Percentiles rank a stretch among this genome's conserved stretches.
phyloP scores from a whole-genome alignment of 2,329 filamentous ascomycete species.

The Epichloe aotearoae region DNA sequence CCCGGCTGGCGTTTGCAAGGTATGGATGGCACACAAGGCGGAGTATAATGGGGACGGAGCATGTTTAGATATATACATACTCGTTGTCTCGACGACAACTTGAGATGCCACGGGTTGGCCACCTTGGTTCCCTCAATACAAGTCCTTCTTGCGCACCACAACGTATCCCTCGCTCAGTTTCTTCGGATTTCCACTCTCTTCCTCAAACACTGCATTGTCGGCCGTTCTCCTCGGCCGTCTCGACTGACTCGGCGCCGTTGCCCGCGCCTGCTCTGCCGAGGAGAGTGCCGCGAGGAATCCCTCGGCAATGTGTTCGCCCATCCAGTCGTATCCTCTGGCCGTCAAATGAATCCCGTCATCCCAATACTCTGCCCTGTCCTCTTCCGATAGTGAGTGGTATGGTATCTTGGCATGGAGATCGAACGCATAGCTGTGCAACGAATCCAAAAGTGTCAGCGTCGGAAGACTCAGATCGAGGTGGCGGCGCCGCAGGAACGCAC shows the following conservation, averaged over 20 bases:
- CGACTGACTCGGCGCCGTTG: background rate
- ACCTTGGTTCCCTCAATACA: conserved; percentile 26
- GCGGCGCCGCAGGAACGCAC: conserved; percentile 26
- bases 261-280: background rate
- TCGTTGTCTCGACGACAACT: background rate
- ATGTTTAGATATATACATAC: background rate
- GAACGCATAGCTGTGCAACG: conserved; percentile 33
- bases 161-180: conserved; percentile 39
- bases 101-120: background rate
- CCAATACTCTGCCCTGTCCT: conserved; percentile 39
- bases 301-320: conserved; percentile 44
- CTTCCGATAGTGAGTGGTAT: conserved; percentile 33
- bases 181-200: conserved; percentile 34
- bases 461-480: no score
- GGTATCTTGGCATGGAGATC: conserved; percentile 43
- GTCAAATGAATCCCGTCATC: conserved; percentile 49
- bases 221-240: conserved; percentile 18
- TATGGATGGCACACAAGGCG: background rate
- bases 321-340: conserved; percentile 44
- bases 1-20: background rate
- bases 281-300: conserved; percentile 24
- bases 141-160: conserved; percentile 36
- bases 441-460: background rate
- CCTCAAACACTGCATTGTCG: conserved; percentile 28
- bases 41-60: background rate